Evolutionary conservation across 1,284 basidiomycete genomes (phyloP).

Genomic region (Volvariella volvacea): DNA sequence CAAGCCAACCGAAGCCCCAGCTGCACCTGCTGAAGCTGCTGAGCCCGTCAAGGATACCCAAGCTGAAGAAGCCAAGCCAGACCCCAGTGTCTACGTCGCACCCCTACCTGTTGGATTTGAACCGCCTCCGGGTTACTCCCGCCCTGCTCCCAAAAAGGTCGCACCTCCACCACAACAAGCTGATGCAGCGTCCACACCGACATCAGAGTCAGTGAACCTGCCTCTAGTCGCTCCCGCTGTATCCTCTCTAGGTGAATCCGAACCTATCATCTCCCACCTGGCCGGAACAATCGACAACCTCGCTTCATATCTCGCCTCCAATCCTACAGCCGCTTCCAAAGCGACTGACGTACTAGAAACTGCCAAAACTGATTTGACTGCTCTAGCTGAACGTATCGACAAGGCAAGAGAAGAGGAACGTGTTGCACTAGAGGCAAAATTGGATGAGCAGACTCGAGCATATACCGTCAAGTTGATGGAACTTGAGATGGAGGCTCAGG

Average conservation of each 20-base stretch:
- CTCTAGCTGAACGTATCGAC: slow-evolving; percentile 75
- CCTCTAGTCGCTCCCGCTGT: slow-evolving; percentile 83
- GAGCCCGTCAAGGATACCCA: slow-evolving; percentile 25
- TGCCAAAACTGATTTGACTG: slow-evolving; percentile 81
- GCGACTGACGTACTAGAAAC: slow-evolving; percentile 66
- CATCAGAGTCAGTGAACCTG: slow-evolving; percentile 34
- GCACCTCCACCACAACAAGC: slow-evolving; percentile 26
- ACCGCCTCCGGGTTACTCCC: slow-evolving; percentile 80
- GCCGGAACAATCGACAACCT: slow-evolving; percentile 93
- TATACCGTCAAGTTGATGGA: slow-evolving; percentile 82
- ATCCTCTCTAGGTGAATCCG: slow-evolving; percentile 55
- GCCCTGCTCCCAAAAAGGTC: slow-evolving; percentile 41
- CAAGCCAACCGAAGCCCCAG: slow-evolving; percentile 20
- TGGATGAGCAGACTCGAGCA: slow-evolving; percentile 80
- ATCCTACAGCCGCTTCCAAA: slow-evolving; percentile 62
- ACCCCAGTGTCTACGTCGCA: slow-evolving; percentile 54
- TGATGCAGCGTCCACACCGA: slow-evolving; percentile 19
- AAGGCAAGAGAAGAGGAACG: slow-evolving; percentile 81
- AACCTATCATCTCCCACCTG: slow-evolving; percentile 89
- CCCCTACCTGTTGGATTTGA: slow-evolving; percentile 89
- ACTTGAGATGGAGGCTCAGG: slow-evolving; percentile 78
- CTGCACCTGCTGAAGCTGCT: slow-evolving; percentile 18
- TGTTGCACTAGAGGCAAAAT: slow-evolving; percentile 64
- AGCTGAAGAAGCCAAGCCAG: slow-evolving; percentile 22
- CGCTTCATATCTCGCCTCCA: slow-evolving; percentile 73